These are phyloP conservation scores for Rhizoclosmatium globosum DNA, from an alignment of 192 early-diverging fungal species.

Conservation along the genomic window DNA sequence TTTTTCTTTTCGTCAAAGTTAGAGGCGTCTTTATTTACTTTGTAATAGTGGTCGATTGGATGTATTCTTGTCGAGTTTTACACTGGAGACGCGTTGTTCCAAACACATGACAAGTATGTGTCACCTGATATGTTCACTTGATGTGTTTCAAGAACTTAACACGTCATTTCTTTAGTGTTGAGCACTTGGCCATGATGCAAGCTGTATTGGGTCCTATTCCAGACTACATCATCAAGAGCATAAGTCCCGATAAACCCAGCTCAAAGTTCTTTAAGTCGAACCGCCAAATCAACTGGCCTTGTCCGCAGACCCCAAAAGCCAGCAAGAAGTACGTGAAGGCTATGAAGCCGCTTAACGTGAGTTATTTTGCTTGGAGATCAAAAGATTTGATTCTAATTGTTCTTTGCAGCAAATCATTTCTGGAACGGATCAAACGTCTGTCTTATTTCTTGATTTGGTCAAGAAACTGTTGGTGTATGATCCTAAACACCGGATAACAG, in stretches of 20 bases:
- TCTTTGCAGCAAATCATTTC: conserved; percentile 46
- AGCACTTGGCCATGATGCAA: conserved; percentile 98
- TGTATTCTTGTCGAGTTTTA: conserved; percentile 96
- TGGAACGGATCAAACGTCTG: conserved; percentile 30
- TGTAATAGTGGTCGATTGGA: conserved; percentile 86
- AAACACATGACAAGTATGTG: conserved; percentile 92
- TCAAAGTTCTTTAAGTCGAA: conserved; percentile 62
- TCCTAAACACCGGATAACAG: conserved; percentile 79
- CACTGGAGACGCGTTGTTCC: conserved; percentile 95
- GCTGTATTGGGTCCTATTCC: conserved; percentile 83
- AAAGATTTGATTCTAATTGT: too few species aligned
- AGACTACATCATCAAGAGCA: conserved; percentile 62
- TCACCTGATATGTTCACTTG: not conserved
- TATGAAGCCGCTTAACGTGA: conserved; percentile 63
- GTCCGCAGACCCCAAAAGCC: conserved; percentile 17
- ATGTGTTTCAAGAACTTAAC: not conserved
- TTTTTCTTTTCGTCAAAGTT: not conserved
- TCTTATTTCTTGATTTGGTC: conserved; percentile 76
- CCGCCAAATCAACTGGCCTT: conserved; percentile 19
- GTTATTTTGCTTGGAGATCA: not conserved
- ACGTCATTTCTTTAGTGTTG: conserved; percentile 58
- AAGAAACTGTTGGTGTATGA: conserved; percentile 80
- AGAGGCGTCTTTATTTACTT: not conserved
- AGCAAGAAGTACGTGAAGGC: conserved; percentile 70
- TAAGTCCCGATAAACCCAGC: conserved; percentile 30